These are phyloP conservation scores for Paramyrothecium roridum DNA, from an alignment of 2,329 filamentous ascomycete species.

Conservation along the genomic window DNA sequence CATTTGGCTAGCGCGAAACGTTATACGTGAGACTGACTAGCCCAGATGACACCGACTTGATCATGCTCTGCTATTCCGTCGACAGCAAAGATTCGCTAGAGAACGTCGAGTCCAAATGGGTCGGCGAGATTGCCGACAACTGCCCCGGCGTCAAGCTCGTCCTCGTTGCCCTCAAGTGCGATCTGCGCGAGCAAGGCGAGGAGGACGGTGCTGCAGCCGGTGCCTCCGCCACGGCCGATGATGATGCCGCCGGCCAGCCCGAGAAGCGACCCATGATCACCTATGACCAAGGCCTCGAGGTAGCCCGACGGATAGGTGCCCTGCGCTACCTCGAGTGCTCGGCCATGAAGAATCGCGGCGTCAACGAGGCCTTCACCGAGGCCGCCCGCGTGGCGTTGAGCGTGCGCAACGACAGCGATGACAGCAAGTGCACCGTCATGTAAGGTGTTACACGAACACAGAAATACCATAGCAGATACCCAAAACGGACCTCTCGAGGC, in stretches of 20 bases:
- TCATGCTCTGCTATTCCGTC: conserved; percentile 98
- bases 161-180: conserved; percentile 93
- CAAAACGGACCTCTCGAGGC: conserved; percentile 1
- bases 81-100: conserved; percentile 95
- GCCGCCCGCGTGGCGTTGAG: conserved; percentile 88
- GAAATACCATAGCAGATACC: neutral
- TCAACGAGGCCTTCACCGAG: conserved; percentile 98
- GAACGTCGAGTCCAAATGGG: conserved; percentile 98
- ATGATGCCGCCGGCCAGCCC: conserved; percentile 30
- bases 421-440: conserved; percentile 60
- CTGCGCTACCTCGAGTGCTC: conserved; percentile 97
- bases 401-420: conserved; percentile 63
- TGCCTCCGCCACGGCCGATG: conserved; percentile 22
- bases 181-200: conserved; percentile 74
- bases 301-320: conserved; percentile 87
- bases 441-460: conserved; percentile 25
- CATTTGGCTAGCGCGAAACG: conserved; percentile 2
- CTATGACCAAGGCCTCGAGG: conserved; percentile 88
- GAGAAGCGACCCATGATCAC: conserved; percentile 75
- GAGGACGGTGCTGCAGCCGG: conserved; percentile 61
- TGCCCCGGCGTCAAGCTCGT: conserved; percentile 94
- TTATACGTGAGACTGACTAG: neutral
- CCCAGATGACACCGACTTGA: conserved; percentile 82
- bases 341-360: conserved; percentile 94
- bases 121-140: conserved; percentile 96